Conservation (phyloP, 116 monocot species). For the Phalaenopsis hybrid region DNA sequence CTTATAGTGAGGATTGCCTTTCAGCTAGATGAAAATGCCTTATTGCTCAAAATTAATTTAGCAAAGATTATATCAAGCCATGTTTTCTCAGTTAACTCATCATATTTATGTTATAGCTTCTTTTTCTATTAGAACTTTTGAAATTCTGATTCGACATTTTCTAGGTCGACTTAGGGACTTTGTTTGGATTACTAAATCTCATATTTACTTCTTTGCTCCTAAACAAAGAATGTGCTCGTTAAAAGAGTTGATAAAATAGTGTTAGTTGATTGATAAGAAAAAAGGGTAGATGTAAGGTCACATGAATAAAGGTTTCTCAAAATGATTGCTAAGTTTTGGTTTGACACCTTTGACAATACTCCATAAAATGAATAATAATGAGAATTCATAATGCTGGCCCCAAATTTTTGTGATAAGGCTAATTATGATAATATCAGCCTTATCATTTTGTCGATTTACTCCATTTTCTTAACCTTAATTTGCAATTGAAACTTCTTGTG, state of each 20-base stretch:
- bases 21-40: not conserved
- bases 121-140: not conserved
- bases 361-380: no score
- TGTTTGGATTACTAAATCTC: not conserved
- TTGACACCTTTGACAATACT: no score
- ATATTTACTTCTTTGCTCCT: not conserved
- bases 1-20: not conserved
- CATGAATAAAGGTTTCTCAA: no score
- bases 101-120: not conserved
- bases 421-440: not conserved
- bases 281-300: no score
- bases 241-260: no score
- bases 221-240: no score
- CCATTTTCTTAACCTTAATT: not conserved
- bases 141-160: not conserved
- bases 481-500: not conserved
- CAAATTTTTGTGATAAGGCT: no score
- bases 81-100: not conserved
- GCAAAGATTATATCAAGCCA: not conserved
- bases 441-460: not conserved
- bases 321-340: no score
- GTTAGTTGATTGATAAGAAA: no score
- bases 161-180: no score
- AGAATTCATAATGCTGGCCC: no score
- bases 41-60: not conserved